phyloP scores from a whole-genome alignment of 129 eudicot species.

The Centrapalus pauciflorus region DNA sequence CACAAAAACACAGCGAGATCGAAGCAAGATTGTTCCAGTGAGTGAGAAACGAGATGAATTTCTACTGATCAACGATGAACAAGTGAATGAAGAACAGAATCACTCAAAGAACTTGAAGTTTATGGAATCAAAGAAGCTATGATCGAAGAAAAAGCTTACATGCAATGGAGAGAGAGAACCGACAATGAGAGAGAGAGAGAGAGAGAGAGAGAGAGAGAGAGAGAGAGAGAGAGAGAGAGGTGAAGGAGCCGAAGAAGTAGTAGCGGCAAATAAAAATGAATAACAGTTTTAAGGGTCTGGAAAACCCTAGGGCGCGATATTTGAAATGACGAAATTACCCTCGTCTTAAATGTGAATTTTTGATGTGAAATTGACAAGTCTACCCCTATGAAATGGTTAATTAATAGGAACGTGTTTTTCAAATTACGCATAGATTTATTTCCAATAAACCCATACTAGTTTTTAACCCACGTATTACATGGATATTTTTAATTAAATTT shows the following conservation, averaged over 20 bases:
- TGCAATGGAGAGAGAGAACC: neutral
- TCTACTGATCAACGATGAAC: neutral
- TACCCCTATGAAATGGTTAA: too few relatives aligned
- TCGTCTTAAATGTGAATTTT: too few relatives aligned
- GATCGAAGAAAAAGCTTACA: neutral
- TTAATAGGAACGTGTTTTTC: too few relatives aligned
- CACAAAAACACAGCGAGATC: neutral
- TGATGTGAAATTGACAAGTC: neutral
- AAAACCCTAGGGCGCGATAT: conserved; percentile 53
- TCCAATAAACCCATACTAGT: too few relatives aligned
- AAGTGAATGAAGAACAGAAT: neutral
- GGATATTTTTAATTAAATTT: too few relatives aligned
- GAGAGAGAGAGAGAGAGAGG: neutral
- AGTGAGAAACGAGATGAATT: neutral
- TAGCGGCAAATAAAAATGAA: conserved; percentile 19
- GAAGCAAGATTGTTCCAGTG: neutral
- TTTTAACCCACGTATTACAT: too few relatives aligned
- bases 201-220: neutral
- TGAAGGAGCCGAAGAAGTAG: conserved; percentile 17
- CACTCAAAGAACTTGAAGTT: neutral
- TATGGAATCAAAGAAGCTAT: neutral
- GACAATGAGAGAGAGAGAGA: neutral
- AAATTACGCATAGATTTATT: too few relatives aligned
- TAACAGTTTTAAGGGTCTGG: conserved; percentile 27
- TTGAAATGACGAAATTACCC: conserved; percentile 31